Evolutionary conservation across 163 green algal genomes (phyloP).

Genomic region (Prototheca stagnorum): DNA sequence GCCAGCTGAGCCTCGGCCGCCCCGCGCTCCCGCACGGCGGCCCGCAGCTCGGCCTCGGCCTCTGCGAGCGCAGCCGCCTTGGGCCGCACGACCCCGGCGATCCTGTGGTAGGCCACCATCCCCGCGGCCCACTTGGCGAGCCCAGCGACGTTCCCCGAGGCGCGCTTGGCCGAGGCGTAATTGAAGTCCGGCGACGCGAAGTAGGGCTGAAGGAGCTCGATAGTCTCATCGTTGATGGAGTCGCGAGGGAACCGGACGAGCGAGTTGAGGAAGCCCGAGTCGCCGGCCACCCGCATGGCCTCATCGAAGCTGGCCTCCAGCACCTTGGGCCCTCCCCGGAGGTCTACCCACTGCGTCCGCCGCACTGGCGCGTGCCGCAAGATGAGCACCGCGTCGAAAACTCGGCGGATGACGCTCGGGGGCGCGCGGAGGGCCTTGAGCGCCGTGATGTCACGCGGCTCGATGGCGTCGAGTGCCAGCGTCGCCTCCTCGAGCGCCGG

Average conservation of each 20-base stretch:
- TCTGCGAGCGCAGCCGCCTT: slow-evolving; percentile 76
- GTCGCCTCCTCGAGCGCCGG: slow-evolving; percentile 79
- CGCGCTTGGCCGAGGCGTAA: slow-evolving; percentile 76
- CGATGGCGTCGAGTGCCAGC: slow-evolving; percentile 76
- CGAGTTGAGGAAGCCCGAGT: slow-evolving; percentile 70
- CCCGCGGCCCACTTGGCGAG: slow-evolving; percentile 84
- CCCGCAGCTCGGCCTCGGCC: slow-evolving; percentile 74
- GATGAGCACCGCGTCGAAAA: slow-evolving; percentile 89
- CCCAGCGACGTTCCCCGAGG: slow-evolving; percentile 74
- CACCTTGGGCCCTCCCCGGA: slow-evolving; percentile 57
- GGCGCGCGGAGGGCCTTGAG: slow-evolving; percentile 93
- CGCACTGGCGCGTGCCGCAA: slow-evolving; percentile 39
- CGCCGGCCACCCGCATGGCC: slow-evolving; percentile 82
- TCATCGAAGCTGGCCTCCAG: slow-evolving; percentile 70
- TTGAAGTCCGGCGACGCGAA: slow-evolving; percentile 84
- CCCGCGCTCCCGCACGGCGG: slow-evolving; percentile 44
- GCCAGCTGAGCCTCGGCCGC: slow-evolving; percentile 71
- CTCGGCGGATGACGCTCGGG: slow-evolving; percentile 86
- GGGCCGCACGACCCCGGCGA: slow-evolving; percentile 80
- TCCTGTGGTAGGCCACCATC: slow-evolving; percentile 90
- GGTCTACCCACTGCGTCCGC: slow-evolving; percentile 48
- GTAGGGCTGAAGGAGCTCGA: slow-evolving; percentile 81
- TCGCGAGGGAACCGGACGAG: slow-evolving; percentile 92
- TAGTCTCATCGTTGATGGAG: slow-evolving; percentile 88
- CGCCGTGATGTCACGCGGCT: slow-evolving; percentile 69